phyloP scores from a whole-genome alignment of 108 stramenopile genomes.

The Aurantiochytrium sp. region DNA sequence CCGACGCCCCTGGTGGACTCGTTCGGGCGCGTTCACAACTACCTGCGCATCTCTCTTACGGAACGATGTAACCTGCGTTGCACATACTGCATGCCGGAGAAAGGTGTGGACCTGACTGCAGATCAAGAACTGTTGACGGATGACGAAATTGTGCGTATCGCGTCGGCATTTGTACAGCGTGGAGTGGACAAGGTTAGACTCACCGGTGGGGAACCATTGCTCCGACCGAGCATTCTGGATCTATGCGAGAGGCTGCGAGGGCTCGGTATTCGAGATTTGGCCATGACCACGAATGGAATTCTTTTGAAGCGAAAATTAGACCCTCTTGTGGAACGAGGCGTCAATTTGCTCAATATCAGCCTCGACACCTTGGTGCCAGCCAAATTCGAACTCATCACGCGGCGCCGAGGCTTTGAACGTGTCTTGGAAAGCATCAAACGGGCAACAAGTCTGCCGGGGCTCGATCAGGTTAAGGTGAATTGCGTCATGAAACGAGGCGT shows the following conservation, averaged over 20 bases:
- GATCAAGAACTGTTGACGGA: conserved; percentile 59
- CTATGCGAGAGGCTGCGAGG: not conserved
- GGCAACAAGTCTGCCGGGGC: conserved; percentile 31
- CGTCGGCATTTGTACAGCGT: conserved; percentile 58
- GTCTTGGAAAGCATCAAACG: conserved; percentile 65
- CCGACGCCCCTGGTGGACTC: conserved; percentile 51
- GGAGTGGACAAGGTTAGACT: conserved; percentile 64
- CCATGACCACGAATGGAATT: conserved; percentile 94
- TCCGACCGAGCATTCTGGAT: conserved; percentile 44
- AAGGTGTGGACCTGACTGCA: conserved; percentile 66
- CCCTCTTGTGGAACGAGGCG: conserved; percentile 69
- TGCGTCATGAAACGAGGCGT: conserved; percentile 81
- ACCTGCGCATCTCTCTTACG: conserved; percentile 86
- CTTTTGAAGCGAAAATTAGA: conserved; percentile 57
- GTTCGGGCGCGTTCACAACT: conserved; percentile 79
- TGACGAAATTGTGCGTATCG: conserved; percentile 72
- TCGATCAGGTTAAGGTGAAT: conserved; percentile 76
- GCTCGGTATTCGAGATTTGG: conserved; percentile 59
- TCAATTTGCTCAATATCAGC: conserved; percentile 82
- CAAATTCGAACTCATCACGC: conserved; percentile 72
- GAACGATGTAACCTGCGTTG: conserved; percentile 95
- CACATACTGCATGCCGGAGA: conserved; percentile 94
- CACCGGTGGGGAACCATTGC: conserved; percentile 89
- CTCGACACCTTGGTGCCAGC: conserved; percentile 79
- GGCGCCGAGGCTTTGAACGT: conserved; percentile 63